Evolutionary conservation across 1,139 yeast species (phyloP).

Genomic region (Scheffersomyces cryptocercus): DNA sequence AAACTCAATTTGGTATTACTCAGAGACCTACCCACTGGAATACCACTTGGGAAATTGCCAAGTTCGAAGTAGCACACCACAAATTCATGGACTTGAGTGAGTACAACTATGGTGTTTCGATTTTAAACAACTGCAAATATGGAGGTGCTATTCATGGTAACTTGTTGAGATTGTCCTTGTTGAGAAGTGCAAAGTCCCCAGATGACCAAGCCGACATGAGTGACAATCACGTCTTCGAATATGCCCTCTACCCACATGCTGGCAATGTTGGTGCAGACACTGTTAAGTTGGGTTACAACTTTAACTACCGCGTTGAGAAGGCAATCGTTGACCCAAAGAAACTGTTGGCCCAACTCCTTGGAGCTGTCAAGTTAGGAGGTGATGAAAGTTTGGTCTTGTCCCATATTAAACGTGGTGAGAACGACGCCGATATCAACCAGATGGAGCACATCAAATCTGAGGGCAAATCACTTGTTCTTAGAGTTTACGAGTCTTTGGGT

Average conservation of each 20-base stretch:
- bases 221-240: slow-evolving; percentile 70
- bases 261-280: slow-evolving; percentile 66
- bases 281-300: slow-evolving; percentile 75
- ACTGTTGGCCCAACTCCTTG: slow-evolving; percentile 18
- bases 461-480: slow-evolving; percentile 58
- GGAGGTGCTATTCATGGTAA: slow-evolving; percentile 94
- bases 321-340: slow-evolving; percentile 19
- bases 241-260: slow-evolving; percentile 80
- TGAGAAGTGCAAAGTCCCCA: slow-evolving; percentile 88
- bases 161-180: slow-evolving; percentile 74
- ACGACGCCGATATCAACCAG: slow-evolving; percentile 61
- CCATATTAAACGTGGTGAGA: slow-evolving; percentile 85
- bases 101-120: slow-evolving; percentile 80
- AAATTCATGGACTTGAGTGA: slow-evolving; percentile 92
- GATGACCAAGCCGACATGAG: slow-evolving; percentile 96
- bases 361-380: slow-evolving; percentile 37
- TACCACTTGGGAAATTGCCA: slow-evolving; percentile 94
- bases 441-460: slow-evolving; percentile 10
- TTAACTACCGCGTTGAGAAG: slow-evolving; percentile 58
- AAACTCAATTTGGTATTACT: slow-evolving; percentile 90
- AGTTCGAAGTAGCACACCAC: slow-evolving; percentile 94
- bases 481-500: slow-evolving; percentile 86
- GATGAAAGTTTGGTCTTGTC: slow-evolving; percentile 73
- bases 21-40: slow-evolving; percentile 92
- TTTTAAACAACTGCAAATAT: slow-evolving; percentile 82